These are phyloP conservation scores for Chernovozyma aurita DNA, from an alignment of 1,139 yeast species.

Conservation along the genomic window DNA sequence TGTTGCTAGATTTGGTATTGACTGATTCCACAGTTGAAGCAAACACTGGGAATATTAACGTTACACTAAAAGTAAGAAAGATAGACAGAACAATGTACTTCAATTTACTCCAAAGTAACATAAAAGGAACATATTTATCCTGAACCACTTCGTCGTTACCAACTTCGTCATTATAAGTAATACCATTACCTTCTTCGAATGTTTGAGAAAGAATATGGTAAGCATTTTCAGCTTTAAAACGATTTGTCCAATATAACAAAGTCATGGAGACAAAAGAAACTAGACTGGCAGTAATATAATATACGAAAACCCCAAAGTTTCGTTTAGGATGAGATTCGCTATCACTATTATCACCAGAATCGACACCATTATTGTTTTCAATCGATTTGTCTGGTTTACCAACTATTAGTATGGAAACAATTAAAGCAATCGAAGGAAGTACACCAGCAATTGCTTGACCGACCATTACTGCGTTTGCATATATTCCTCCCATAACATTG, in stretches of 20 bases:
- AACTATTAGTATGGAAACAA: constrained; percentile 50
- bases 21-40: constrained; percentile 67
- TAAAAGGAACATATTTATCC: constrained; percentile 40
- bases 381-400: constrained; percentile 15
- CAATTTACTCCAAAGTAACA: constrained; percentile 53
- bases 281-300: constrained; percentile 67
- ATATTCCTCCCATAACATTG: constrained; percentile 70
- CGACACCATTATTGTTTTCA: constrained; percentile 4
- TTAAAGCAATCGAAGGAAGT: constrained; percentile 73
- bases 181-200: constrained; percentile 5
- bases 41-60: constrained; percentile 85
- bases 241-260: constrained; percentile 29
- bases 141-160: constrained; percentile 14
- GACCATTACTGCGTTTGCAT: constrained; percentile 85
- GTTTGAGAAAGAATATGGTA: constrained; percentile 11
- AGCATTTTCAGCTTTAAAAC: constrained; percentile 18
- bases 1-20: constrained; percentile 23
- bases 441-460: constrained; percentile 96
- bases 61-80: constrained; percentile 68
- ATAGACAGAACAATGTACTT: constrained; percentile 64
- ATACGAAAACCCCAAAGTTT: constrained; percentile 52
- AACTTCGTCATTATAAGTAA: constrained; percentile 6
- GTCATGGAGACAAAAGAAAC: constrained; percentile 50
- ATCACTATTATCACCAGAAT: constrained; percentile 11
- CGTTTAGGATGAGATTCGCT: constrained; percentile 20